phyloP scores from a whole-genome alignment of 192 early-diverging fungal species.

The Fimicolochytrium jonesii region DNA sequence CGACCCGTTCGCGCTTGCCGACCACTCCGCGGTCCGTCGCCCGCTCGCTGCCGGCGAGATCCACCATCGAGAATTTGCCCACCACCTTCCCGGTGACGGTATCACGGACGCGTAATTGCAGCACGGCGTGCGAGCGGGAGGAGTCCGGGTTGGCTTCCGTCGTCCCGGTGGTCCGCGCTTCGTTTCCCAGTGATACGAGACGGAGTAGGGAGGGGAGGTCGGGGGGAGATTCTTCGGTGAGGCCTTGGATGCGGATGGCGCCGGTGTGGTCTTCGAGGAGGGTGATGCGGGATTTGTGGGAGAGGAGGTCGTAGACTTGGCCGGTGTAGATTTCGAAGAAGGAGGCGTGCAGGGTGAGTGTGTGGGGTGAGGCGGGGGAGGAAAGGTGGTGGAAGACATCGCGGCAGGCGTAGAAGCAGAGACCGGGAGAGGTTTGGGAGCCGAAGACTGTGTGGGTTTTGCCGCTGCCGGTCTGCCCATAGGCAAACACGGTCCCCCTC shows the following conservation, averaged over 20 bases:
- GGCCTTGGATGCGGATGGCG: not conserved
- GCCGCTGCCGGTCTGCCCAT: slow-evolving; percentile 90
- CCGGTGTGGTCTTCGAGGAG: not conserved
- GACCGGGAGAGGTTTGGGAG: too few relatives aligned
- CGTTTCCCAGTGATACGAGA: slow-evolving; percentile 24
- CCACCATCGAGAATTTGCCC: slow-evolving; percentile 32
- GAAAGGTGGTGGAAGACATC: too few relatives aligned
- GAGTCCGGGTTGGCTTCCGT: slow-evolving; percentile 38
- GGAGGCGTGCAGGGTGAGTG: not conserved
- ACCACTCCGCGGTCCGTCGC: slow-evolving; percentile 19
- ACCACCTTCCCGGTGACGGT: not conserved
- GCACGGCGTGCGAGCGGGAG: slow-evolving; percentile 38
- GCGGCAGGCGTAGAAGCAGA: slow-evolving; percentile 33
- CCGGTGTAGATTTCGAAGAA: not conserved
- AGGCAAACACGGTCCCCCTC: slow-evolving; percentile 91
- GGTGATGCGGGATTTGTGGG: too few relatives aligned
- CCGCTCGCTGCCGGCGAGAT: slow-evolving; percentile 46
- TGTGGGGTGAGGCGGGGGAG: too few relatives aligned
- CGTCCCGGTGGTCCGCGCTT: slow-evolving; percentile 35
- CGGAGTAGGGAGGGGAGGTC: not conserved
- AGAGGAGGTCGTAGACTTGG: not conserved
- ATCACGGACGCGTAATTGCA: slow-evolving; percentile 28
- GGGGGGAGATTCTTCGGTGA: not conserved
- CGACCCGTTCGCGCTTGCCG: slow-evolving; percentile 16
- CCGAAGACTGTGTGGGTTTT: slow-evolving; percentile 89